Base-by-base conservation (phyloP, 768 basidiomycete genomes). In the Calocybe indica region DNA sequence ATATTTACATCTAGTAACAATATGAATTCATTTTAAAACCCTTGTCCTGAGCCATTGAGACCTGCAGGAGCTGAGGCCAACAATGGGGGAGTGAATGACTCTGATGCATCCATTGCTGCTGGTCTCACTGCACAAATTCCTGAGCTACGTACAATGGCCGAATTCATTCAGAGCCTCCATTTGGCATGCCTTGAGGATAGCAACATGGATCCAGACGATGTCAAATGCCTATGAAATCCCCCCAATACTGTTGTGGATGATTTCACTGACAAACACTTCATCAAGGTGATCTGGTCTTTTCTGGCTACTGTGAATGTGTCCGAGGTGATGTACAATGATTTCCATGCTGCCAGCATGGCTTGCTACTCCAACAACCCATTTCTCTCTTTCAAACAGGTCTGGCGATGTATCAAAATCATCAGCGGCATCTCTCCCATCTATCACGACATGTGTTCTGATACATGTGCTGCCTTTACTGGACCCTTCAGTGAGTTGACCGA, bases 371-470 rank as follows among this genome's bases (percentile, higher is more conserved):
- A 65, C 2, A 47, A 57, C 12, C 43, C 54, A 5, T 55, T 68
- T 28, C 60, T 63, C 6, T 64, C 63, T 1, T 62, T 55, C 35
- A 41, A 68, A 36, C 48, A 58, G 33, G 45, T 68, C 39, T 59
- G 66, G 41, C 32, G 55, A 7, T 39, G 41, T 2, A 48, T 70
- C 6, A 46, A 51, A 7, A 14, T 60, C 5, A 40, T 70, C 8
- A 72, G 59, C 11, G 67, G 73, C 1, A 51, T 79, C 3, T 39
- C 57, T 5, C 38, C 66, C 0, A 50, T 76, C 5, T 38, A 55
- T 0, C 40, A 62, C 12, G 66, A 78, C 48, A 78, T 77, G 74
- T 78, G 74, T 42, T 48, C 57, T 0, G 60, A 73, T 5, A 55
- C 59, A 0, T 47, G 46, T 30, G 46, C 37, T 10, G 46, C 37